phyloP scores from a whole-genome alignment of 129 eudicot genomes.

The Tagetes patula region DNA sequence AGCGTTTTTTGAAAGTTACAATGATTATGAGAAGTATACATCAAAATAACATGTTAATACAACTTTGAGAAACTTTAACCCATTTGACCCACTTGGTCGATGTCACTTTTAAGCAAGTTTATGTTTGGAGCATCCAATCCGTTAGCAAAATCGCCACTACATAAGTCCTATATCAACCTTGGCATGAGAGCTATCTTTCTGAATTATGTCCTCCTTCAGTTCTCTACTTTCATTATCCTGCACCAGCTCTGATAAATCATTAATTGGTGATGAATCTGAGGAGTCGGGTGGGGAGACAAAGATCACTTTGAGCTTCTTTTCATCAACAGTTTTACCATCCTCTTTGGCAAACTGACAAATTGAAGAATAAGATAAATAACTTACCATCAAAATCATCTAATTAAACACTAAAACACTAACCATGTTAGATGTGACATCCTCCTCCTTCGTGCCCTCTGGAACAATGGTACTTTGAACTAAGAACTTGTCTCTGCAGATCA shows the following conservation, averaged over 20 bases:
- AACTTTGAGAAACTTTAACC: neutral
- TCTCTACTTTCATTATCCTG: slow-evolving; percentile 30
- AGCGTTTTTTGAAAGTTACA: neutral
- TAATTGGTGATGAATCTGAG: slow-evolving; percentile 46
- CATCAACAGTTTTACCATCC: slow-evolving; percentile 54
- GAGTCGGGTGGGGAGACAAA: slow-evolving; percentile 52
- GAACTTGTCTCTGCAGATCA: slow-evolving; percentile 70
- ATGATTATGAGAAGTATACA: neutral
- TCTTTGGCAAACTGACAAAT: slow-evolving; percentile 58
- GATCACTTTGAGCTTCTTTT: slow-evolving; percentile 62
- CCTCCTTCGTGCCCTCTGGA: slow-evolving; percentile 52
- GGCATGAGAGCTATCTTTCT: slow-evolving; percentile 34
- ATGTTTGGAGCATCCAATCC: neutral
- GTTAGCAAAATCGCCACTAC: neutral
- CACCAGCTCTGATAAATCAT: slow-evolving; percentile 38
- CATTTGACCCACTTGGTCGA: neutral
- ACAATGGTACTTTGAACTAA: slow-evolving; percentile 60
- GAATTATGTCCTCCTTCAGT: slow-evolving; percentile 30
- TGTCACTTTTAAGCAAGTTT: slow-evolving; percentile 2
- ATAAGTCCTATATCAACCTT: slow-evolving; percentile 22
- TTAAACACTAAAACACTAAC: slow-evolving; percentile 31
- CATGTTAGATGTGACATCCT: slow-evolving; percentile 54
- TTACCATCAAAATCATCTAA: slow-evolving; percentile 8
- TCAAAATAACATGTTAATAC: neutral
- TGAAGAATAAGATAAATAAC: slow-evolving; percentile 23